Percentiles rank a stretch among this genome's conserved stretches.
Evolutionary conservation across 331 rosid genomes (phyloP).

Genomic region (Saraca asoca): DNA sequence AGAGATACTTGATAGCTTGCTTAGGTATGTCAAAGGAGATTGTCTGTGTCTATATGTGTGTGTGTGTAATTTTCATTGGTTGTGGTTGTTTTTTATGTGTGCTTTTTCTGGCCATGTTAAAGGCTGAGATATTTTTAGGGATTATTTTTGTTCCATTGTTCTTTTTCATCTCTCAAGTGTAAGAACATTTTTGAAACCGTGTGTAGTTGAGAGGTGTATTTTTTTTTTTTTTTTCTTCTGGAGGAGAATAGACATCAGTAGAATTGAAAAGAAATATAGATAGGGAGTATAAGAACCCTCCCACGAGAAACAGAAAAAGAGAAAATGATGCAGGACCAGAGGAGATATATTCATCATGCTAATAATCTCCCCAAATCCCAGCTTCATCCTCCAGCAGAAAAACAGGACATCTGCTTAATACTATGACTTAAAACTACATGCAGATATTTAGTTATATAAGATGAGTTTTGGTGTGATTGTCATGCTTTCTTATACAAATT

Average conservation of each 20-base stretch:
- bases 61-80: constrained; percentile 20
- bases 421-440: too few species aligned
- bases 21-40: constrained; percentile 63
- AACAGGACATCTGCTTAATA: too few species aligned
- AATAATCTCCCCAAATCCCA: too few species aligned
- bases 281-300: too few species aligned
- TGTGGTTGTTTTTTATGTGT: constrained; percentile 14
- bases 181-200: too few species aligned
- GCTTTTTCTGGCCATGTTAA: constrained; percentile 15
- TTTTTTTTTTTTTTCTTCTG: too few species aligned
- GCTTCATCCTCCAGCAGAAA: too few species aligned
- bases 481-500: constrained; percentile 17
- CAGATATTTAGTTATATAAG: not conserved
- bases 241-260: too few species aligned
- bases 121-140: constrained; percentile 16
- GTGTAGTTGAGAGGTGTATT: constrained; percentile 1
- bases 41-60: constrained; percentile 1
- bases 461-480: constrained; percentile 21
- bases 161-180: constrained; percentile 1
- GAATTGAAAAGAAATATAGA: too few species aligned
- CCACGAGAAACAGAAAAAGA: too few species aligned
- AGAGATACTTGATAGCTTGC: constrained; percentile 95
- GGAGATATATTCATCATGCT: too few species aligned
- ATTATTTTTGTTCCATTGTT: constrained; percentile 4
- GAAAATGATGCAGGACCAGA: too few species aligned